Percentiles rank a stretch among this genome's conserved stretches.
Conservation (phyloP, 108 stramenopile genomes). For the Mediolabrus comicus region DNA sequence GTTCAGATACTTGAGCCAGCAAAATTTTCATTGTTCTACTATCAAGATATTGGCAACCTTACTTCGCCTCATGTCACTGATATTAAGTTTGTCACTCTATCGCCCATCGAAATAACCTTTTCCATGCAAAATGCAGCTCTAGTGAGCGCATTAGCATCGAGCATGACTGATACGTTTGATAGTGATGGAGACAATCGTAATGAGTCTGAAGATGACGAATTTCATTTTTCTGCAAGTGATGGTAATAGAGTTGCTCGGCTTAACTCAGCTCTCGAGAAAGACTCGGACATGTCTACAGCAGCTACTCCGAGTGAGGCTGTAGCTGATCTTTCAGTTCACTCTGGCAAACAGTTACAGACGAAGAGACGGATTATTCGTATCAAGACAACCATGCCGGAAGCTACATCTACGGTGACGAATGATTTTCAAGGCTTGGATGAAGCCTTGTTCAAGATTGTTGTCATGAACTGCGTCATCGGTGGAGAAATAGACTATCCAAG, state of each 20-base stretch:
- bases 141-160: conserved; percentile 61
- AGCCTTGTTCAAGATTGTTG: conserved; percentile 67
- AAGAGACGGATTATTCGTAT: conserved; percentile 32
- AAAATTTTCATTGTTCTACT: conserved; percentile 54
- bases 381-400: conserved; percentile 66
- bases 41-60: conserved; percentile 29
- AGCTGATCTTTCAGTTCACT: conserved; percentile 20
- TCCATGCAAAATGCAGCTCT: conserved; percentile 88
- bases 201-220: conserved; percentile 1
- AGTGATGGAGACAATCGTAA: neutral
- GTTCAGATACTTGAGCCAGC: conserved; percentile 83
- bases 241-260: conserved; percentile 57
- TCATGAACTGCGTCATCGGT: conserved; percentile 58
- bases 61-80: conserved; percentile 42
- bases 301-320: conserved; percentile 3
- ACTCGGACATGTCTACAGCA: neutral
- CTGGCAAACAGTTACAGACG: conserved; percentile 4
- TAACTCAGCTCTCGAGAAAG: conserved; percentile 55
- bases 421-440: conserved; percentile 87
- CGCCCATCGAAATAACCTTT: conserved; percentile 59
- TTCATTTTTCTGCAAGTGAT: conserved; percentile 52
- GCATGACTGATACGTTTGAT: conserved; percentile 54
- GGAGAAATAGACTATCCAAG: conserved; percentile 41
- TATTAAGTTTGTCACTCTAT: conserved; percentile 63
- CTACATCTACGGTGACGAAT: conserved; percentile 68